Conservation (phyloP, 768 basidiomycete genomes). For the Podaxis sp. region DNA sequence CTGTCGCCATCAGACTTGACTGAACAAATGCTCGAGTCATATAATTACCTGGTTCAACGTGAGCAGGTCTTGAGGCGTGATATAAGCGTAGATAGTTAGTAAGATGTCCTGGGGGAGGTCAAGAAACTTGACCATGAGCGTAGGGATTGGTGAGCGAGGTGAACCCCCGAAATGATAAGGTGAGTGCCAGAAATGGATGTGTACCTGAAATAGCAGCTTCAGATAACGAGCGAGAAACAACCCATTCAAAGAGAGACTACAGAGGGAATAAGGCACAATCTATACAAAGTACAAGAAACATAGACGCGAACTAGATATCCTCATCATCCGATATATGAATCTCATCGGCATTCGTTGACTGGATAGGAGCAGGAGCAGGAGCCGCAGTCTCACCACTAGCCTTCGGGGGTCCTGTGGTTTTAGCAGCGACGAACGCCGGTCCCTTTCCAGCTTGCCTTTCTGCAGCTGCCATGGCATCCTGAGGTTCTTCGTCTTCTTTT, state of each 20-base stretch:
- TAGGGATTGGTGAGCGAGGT: background rate
- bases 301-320: slow-evolving; percentile 43
- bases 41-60: slow-evolving; percentile 44
- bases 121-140: background rate
- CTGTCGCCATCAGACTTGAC: slow-evolving; percentile 16
- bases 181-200: background rate
- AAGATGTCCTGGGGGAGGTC: slow-evolving; percentile 16
- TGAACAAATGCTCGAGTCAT: slow-evolving; percentile 1
- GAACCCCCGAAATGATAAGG: background rate
- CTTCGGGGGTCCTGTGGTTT: slow-evolving; percentile 43
- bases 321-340: slow-evolving; percentile 90
- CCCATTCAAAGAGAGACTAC: background rate
- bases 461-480: slow-evolving; percentile 87
- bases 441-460: slow-evolving; percentile 67
- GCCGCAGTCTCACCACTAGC: slow-evolving; percentile 32
- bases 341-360: slow-evolving; percentile 68
- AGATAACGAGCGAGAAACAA: too few species aligned
- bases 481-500: slow-evolving; percentile 40
- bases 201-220: background rate
- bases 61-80: slow-evolving; percentile 40
- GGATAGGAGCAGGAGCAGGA: slow-evolving; percentile 25
- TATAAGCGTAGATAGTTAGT: slow-evolving; percentile 3
- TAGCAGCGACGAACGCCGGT: slow-evolving; percentile 79
- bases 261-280: background rate
- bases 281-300: slow-evolving; percentile 10